Evolutionary conservation across 73 alveolate genomes (phyloP), one percentile per base, ranked within the genome.

Genomic region (Paramecium sexaurelia): DNA sequence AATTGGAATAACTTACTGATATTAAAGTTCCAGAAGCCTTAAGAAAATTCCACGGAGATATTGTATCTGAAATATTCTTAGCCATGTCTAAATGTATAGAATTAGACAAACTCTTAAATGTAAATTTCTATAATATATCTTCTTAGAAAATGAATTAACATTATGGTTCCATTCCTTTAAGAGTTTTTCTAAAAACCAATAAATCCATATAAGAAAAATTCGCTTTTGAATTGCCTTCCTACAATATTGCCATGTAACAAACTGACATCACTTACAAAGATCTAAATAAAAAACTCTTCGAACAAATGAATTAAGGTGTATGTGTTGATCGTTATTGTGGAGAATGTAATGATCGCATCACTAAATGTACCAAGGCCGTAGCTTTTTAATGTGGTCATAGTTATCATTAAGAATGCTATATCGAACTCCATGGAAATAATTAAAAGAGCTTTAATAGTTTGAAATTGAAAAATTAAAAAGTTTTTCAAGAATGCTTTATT

Each of bases 111-210:
- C 13, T 78, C 1, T 13, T 78, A 7, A 26, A 40, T 33, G 87
- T 78, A 78, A 19, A 41, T 15, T 45, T 45, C n/a, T 11, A 11
- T 1, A n/a, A 41, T 8, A 19, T 78, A 17, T 22, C 6, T n/a
- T n/a, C n/a, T n/a, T 36, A 73, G 87, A 73, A 73, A 73, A 73
- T 73, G 57, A 19, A 73, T 36, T 32, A 36, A 27, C 90, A 78
- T 78, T 78, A 78, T 78, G 90, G 90, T 7, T 39, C 68, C 4
- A 45, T 78, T 3, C 90, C 90, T n/a, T 11, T 78, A 11, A 78
- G 90, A 40, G 73, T 45, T 7, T 78, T 78, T 41, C 36, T 17
- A 6, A 41, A 40, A 24, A 78, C 90, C 26, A 78, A 78, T 40
- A 3, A 22, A 78, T 37, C 90, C 0, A 39, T 78, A 3, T 15